Conservation (phyloP, 129 eudicot genomes). For the Deinandra increscens region DNA sequence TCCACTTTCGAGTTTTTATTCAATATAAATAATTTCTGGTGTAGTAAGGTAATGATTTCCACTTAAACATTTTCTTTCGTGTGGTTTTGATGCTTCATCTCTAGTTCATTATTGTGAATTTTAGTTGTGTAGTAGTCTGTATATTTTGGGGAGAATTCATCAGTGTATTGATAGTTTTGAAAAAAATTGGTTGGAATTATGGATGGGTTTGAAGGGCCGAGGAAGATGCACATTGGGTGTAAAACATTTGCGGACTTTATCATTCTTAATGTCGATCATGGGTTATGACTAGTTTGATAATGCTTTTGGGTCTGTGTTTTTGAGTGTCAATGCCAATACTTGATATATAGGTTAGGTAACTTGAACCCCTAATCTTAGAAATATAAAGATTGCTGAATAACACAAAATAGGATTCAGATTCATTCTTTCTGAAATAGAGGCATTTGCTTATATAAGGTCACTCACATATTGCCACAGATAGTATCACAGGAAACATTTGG, state of each 20-base stretch:
- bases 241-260: not conserved
- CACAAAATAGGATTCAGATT: conserved; percentile 12
- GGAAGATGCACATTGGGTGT: conserved; percentile 7
- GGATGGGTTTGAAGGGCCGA: conserved; percentile 25
- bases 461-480: not conserved
- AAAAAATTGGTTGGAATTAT: conserved; percentile 20
- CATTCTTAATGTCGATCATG: not conserved
- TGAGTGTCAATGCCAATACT: not conserved
- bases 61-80: not conserved
- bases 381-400: not conserved
- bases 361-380: not conserved
- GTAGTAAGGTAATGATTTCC: not conserved
- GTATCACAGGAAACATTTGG: not conserved
- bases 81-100: not conserved
- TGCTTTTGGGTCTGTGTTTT: conserved; percentile 12
- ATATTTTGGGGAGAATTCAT: not conserved
- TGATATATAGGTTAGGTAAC: conserved; percentile 3
- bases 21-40: not conserved
- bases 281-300: not conserved
- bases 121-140: not conserved
- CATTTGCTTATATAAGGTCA: not conserved
- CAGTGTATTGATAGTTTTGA: conserved; percentile 1
- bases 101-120: not conserved
- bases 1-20: conserved; percentile 7
- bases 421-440: not conserved